Conservation (phyloP, 257 asterid species). For the Ehretia macrophylla region DNA sequence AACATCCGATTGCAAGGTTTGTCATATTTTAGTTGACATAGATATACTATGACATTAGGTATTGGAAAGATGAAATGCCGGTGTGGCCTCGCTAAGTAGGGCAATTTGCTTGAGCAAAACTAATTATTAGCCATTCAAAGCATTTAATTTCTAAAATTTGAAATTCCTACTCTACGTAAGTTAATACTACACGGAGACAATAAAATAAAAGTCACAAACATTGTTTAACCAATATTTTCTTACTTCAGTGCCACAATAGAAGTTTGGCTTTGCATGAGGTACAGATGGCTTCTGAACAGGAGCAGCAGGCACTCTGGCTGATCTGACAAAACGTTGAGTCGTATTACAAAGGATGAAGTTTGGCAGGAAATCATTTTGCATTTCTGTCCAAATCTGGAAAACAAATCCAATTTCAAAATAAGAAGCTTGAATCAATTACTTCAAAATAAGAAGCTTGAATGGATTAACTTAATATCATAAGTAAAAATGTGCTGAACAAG, state of each 20-base stretch:
- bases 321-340: conserved; percentile 94
- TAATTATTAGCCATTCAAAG: no score
- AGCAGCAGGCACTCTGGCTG: conserved; percentile 68
- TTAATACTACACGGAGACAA: no score
- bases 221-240: conserved; percentile 25
- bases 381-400: conserved; percentile 87
- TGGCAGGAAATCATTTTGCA: conserved; percentile 96
- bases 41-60: no score
- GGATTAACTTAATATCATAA: no score
- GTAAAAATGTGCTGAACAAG: no score
- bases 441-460: neutral
- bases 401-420: conserved; percentile 18
- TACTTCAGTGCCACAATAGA: conserved; percentile 95
- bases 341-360: conserved; percentile 95
- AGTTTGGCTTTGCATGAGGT: conserved; percentile 86
- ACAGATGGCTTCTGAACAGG: conserved; percentile 91
- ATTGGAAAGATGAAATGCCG: no score
- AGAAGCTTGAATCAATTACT: conserved; percentile 14
- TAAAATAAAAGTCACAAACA: neutral
- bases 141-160: no score
- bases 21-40: no score
- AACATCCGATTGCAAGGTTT: no score
- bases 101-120: no score
- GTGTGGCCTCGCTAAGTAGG: no score
- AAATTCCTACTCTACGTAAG: no score